These are phyloP conservation scores for Phaseolus coccineus DNA, from an alignment of 331 rosid genomes.

Conservation along the genomic window DNA sequence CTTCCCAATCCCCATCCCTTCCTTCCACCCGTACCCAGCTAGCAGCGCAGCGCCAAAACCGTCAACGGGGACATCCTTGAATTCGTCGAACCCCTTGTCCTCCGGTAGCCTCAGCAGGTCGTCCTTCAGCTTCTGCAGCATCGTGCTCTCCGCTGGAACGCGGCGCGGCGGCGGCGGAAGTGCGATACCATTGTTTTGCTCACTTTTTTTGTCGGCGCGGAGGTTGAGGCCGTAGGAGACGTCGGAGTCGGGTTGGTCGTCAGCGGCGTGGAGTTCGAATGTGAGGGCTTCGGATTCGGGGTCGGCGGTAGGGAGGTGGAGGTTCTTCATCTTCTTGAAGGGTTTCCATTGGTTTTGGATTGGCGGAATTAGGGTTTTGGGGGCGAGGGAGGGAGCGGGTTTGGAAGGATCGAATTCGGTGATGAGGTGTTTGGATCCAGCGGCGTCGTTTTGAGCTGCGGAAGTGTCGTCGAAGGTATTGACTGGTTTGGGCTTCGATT, in stretches of 20 bases:
- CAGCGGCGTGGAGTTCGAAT: constrained; percentile 52
- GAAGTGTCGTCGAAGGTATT: constrained; percentile 35
- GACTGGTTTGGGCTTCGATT: constrained; percentile 48
- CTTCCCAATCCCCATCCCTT: constrained; percentile 83
- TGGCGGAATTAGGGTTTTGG: constrained; percentile 53
- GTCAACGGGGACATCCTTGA: constrained; percentile 72
- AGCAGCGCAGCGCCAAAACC: constrained; percentile 79
- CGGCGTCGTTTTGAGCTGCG: not conserved
- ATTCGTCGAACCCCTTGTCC: constrained; percentile 72
- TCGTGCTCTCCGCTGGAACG: constrained; percentile 43
- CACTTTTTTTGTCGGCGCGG: constrained; percentile 12
- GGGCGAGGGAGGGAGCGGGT: constrained; percentile 38
- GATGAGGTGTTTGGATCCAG: constrained; percentile 42
- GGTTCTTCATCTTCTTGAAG: constrained; percentile 64
- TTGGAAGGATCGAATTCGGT: constrained; percentile 66
- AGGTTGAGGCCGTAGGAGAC: constrained; percentile 74
- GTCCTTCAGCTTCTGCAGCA: constrained; percentile 67
- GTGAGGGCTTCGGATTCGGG: constrained; percentile 44
- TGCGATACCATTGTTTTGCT: not conserved
- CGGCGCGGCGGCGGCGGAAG: constrained; percentile 3
- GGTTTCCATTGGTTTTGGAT: constrained; percentile 66
- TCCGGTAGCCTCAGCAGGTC: constrained; percentile 73
- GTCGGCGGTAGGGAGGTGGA: constrained; percentile 56
- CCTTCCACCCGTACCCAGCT: constrained; percentile 81
- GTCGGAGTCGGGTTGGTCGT: constrained; percentile 48